These are phyloP conservation scores for Croton laevigatus DNA, from an alignment of 441 rosid genomes.

Conservation along the genomic window DNA sequence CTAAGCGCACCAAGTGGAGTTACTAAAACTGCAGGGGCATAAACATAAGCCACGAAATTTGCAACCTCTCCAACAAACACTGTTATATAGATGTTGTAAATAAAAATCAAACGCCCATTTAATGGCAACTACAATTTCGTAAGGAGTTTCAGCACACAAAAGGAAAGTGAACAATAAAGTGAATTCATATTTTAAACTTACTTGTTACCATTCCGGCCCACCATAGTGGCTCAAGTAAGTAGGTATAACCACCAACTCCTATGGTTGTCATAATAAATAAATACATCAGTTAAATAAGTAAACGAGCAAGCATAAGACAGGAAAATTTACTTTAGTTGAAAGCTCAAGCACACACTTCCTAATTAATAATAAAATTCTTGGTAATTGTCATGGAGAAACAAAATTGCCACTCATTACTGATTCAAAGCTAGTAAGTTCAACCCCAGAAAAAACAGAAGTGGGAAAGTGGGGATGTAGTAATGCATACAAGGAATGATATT, in stretches of 20 bases:
- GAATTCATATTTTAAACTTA: conserved; percentile 29
- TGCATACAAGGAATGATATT: no score
- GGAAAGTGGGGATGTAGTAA: not conserved
- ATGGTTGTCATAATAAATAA: conserved; percentile 6
- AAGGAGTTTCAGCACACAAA: not conserved
- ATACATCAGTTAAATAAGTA: not conserved
- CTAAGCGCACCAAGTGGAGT: conserved; percentile 74
- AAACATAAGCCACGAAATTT: conserved; percentile 64
- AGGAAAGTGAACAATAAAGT: conserved; percentile 4
- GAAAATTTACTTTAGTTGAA: not conserved
- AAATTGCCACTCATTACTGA: not conserved
- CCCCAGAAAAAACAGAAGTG: not conserved
- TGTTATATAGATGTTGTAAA: conserved; percentile 30
- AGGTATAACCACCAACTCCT: conserved; percentile 70
- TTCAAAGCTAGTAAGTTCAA: not conserved
- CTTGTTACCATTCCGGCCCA: conserved; percentile 77
- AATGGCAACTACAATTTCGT: not conserved
- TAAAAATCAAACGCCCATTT: conserved; percentile 12
- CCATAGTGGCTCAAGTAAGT: conserved; percentile 72
- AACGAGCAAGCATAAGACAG: conserved; percentile 9
- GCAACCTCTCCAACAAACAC: conserved; percentile 73
- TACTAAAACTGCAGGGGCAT: conserved; percentile 69
- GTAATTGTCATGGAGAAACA: not conserved
- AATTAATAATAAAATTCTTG: not conserved
- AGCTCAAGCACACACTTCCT: not conserved